Evolutionary conservation across 1,139 yeast genomes (phyloP).

Genomic region (Candida dubliniensis): DNA sequence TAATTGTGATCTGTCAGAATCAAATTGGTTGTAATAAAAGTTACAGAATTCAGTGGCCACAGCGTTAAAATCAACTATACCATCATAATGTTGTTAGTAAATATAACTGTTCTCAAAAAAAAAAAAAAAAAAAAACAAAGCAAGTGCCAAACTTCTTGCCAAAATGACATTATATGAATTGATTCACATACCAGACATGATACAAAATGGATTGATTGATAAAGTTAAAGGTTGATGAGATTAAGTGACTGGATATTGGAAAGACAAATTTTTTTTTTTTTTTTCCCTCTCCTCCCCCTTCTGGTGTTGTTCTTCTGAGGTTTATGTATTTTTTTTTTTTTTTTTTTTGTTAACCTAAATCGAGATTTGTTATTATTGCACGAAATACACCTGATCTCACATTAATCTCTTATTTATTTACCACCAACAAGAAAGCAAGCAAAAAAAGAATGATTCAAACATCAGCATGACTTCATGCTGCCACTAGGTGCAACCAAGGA

Average conservation of each 20-base stretch:
- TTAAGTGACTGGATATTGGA: neutral
- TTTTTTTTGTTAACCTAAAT: too few relatives aligned
- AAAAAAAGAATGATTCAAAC: too few relatives aligned
- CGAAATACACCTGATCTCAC: too few relatives aligned
- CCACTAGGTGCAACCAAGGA: too few relatives aligned
- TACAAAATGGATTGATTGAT: neutral
- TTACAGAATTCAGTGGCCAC: constrained; percentile 81
- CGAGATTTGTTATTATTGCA: too few relatives aligned
- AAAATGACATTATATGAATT: too few relatives aligned
- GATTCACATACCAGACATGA: constrained; percentile 17
- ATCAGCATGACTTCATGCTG: too few relatives aligned
- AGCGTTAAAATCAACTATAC: constrained; percentile 66
- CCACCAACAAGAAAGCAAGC: too few relatives aligned
- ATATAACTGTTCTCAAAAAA: neutral
- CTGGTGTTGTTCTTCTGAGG: neutral
- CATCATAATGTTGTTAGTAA: constrained; percentile 14
- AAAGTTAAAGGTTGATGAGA: neutral
- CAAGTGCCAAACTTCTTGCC: neutral
- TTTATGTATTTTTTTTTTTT: too few relatives aligned
- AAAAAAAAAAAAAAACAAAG: neutral
- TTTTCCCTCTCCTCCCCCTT: neutral
- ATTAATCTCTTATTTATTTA: too few relatives aligned
- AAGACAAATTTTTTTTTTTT: neutral
- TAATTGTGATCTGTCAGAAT: constrained; percentile 86
- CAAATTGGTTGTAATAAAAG: constrained; percentile 95